Percentiles rank a stretch among this genome's conserved stretches.
phyloP scores from a whole-genome alignment of 768 basidiomycete genomes.

The Amanita thiersii region DNA sequence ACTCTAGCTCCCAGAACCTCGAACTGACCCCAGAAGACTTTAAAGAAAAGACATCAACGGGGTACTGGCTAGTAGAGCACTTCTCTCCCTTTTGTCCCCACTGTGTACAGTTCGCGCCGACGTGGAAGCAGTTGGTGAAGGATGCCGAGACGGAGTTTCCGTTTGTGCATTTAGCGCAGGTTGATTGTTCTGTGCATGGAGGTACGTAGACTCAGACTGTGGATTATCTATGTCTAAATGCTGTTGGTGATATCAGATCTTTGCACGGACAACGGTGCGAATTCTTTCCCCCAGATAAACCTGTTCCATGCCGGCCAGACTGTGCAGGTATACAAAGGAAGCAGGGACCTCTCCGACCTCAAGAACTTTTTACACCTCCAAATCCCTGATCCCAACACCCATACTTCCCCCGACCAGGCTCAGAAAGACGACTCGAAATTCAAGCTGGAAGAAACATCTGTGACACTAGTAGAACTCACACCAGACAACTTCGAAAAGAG shows the following conservation, averaged over 20 bases:
- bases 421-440: too few relatives aligned
- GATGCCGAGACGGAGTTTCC: slow-evolving; percentile 40
- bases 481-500: slow-evolving; percentile 51
- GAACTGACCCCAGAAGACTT: slow-evolving; percentile 58
- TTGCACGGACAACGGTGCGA: slow-evolving; percentile 60
- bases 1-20: neutral
- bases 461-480: too few relatives aligned
- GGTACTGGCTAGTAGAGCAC: slow-evolving; percentile 81
- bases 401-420: neutral
- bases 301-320: slow-evolving; percentile 63
- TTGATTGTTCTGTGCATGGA: slow-evolving; percentile 47
- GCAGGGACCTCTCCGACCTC: slow-evolving; percentile 47
- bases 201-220: too few relatives aligned
- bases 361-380: too few relatives aligned
- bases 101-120: slow-evolving; percentile 72
- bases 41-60: slow-evolving; percentile 36
- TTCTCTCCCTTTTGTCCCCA: slow-evolving; percentile 84
- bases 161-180: slow-evolving; percentile 65
- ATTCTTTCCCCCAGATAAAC: slow-evolving; percentile 69
- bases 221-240: too few relatives aligned
- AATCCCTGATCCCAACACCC: too few relatives aligned
- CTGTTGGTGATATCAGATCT: too few relatives aligned
- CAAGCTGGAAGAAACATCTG: too few relatives aligned
- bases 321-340: slow-evolving; percentile 45
- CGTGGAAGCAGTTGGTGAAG: slow-evolving; percentile 65